A percentile compares a stretch with the other conserved stretches of the same genome.
Conservation (phyloP, 805 yeast species). For the Monosporozyma solicola region DNA sequence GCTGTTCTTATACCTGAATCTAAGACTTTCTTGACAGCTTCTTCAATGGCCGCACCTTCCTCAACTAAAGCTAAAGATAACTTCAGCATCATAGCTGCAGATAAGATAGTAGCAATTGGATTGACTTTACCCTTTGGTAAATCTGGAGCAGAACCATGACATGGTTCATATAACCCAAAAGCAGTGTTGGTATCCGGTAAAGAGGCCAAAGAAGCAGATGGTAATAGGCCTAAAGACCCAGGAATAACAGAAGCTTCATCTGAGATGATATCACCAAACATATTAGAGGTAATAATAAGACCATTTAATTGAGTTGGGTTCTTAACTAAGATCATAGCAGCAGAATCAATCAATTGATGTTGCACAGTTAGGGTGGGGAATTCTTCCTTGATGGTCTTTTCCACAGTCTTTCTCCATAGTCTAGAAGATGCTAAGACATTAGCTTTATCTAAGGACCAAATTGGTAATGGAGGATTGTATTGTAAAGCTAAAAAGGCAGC, state of each 20-base stretch:
- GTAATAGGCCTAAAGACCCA: conserved; percentile 91
- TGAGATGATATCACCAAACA: conserved; percentile 97
- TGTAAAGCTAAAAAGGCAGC: conserved; percentile 96
- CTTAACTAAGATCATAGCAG: conserved; percentile 95
- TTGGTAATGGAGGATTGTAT: conserved; percentile 84
- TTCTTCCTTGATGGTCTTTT: conserved; percentile 72
- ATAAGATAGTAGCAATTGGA: conserved; percentile 90
- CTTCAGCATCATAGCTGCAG: conserved; percentile 96
- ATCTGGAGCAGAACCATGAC: conserved; percentile 98
- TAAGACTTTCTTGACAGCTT: conserved; percentile 75
- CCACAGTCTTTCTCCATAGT: conserved; percentile 92
- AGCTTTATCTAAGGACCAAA: conserved; percentile 96
- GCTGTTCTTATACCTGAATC: conserved; percentile 85
- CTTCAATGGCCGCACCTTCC: conserved; percentile 83
- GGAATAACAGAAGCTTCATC: conserved; percentile 98
- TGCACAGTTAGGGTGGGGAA: conserved; percentile 82
- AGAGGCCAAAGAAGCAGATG: conserved; percentile 93
- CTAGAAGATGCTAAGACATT: conserved; percentile 94
- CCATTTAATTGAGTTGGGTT: conserved; percentile 89
- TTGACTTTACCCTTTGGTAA: conserved; percentile 79
- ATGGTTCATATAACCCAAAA: conserved; percentile 95
- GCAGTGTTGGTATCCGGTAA: conserved; percentile 91
- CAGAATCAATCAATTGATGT: conserved; percentile 96
- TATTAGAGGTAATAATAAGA: conserved; percentile 83
- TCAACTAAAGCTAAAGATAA: conserved; percentile 73